A percentile compares a stretch with the other conserved stretches of the same genome.
phyloP scores from a whole-genome alignment of 2,329 filamentous ascomycete species.

The Exophiala aquamarina region DNA sequence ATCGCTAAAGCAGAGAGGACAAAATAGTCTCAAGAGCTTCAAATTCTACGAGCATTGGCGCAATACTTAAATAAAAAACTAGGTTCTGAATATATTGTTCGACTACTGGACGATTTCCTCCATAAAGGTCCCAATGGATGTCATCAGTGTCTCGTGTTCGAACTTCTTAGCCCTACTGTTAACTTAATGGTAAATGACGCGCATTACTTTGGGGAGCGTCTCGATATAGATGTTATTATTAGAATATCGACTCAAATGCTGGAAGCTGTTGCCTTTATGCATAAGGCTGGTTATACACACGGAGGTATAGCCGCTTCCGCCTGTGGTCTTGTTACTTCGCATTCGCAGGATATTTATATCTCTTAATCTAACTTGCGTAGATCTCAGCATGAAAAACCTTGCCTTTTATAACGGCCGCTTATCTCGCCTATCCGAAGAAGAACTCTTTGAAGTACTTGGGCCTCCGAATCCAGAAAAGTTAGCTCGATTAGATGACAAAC shows the following conservation, averaged over 20 bases:
- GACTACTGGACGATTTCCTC: slow-evolving; percentile 18
- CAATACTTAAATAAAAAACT: not conserved
- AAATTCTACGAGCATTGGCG: not conserved
- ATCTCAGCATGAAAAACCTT: slow-evolving; percentile 32
- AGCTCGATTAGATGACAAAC: slow-evolving; percentile 21
- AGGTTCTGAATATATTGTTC: slow-evolving; percentile 7
- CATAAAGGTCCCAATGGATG: slow-evolving; percentile 8
- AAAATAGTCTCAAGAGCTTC: slow-evolving; percentile 11
- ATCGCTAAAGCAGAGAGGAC: slow-evolving; percentile 5
- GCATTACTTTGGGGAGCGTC: slow-evolving; percentile 2
- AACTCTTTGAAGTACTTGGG: slow-evolving; percentile 18
- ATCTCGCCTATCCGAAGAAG: slow-evolving; percentile 3
- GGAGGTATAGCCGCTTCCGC: slow-evolving; percentile 14
- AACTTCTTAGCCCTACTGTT: slow-evolving; percentile 24
- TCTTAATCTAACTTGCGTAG: slow-evolving; percentile 18
- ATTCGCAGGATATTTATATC: no score
- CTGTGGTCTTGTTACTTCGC: not conserved
- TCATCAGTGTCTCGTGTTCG: slow-evolving; percentile 22
- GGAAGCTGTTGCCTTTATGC: slow-evolving; percentile 18
- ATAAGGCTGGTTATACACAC: slow-evolving; percentile 14
- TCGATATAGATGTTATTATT: slow-evolving; percentile 1
- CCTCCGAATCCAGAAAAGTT: slow-evolving; percentile 23
- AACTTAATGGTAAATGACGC: slow-evolving; percentile 7
- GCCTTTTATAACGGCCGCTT: slow-evolving; percentile 27
- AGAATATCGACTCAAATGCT: slow-evolving; percentile 12